Conservation (phyloP, 2,329 filamentous ascomycete species). For the Fusarium algeriense region DNA sequence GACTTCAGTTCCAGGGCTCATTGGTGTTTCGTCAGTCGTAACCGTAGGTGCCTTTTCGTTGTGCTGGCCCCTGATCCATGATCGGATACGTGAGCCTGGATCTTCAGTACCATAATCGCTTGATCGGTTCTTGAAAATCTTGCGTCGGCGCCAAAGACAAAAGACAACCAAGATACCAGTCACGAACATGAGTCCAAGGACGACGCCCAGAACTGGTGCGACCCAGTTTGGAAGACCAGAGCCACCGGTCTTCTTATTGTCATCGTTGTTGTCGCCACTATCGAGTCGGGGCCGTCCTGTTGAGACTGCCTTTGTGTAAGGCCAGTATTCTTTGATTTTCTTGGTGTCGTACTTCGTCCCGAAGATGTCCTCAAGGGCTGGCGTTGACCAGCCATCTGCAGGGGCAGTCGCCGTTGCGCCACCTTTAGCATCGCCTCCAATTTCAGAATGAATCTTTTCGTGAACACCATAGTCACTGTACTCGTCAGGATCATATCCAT, state of each 20-base stretch:
- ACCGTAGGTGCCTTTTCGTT: slow-evolving; percentile 59
- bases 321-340: slow-evolving; percentile 71
- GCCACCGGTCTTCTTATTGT: slow-evolving; percentile 43
- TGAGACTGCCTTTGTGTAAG: slow-evolving; percentile 60
- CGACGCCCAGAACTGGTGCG: slow-evolving; percentile 71
- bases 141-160: slow-evolving; percentile 65
- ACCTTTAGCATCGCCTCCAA: slow-evolving; percentile 75
- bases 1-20: slow-evolving; percentile 57
- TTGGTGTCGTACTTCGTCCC: slow-evolving; percentile 64
- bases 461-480: slow-evolving; percentile 79
- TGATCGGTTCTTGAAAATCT: slow-evolving; percentile 54
- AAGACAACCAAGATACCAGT: slow-evolving; percentile 64
- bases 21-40: slow-evolving; percentile 58
- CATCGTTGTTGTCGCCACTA: slow-evolving; percentile 20
- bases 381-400: slow-evolving; percentile 66
- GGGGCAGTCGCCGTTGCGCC: slow-evolving; percentile 78
- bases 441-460: slow-evolving; percentile 69
- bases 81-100: slow-evolving; percentile 60
- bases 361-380: slow-evolving; percentile 66
- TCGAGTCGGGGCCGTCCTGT: slow-evolving; percentile 37
- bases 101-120: slow-evolving; percentile 60
- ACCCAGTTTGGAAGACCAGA: slow-evolving; percentile 67
- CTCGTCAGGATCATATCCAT: slow-evolving; percentile 74
- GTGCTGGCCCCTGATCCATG: slow-evolving; percentile 64
- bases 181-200: slow-evolving; percentile 69